A percentile compares a stretch with the other conserved stretches of the same genome.
These are phyloP conservation scores for Glaciozyma martinii DNA, from an alignment of 768 basidiomycete species.

Conservation along the genomic window DNA sequence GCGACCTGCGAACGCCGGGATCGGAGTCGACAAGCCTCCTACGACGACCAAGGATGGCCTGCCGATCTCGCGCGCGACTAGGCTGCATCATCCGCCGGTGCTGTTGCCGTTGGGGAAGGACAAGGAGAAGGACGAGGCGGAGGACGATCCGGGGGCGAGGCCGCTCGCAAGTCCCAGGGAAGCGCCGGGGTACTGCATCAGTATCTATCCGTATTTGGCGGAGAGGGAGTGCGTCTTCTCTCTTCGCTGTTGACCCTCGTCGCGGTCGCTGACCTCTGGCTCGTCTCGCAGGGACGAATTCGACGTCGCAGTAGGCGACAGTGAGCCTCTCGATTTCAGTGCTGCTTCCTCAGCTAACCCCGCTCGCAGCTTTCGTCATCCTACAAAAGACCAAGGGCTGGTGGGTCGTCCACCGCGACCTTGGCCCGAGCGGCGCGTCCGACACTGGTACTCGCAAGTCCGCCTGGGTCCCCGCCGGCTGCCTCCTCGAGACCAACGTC, in stretches of 20 bases:
- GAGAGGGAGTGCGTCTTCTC: constrained; percentile 57
- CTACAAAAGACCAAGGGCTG: constrained; percentile 67
- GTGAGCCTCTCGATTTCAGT: constrained; percentile 39
- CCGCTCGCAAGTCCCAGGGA: constrained; percentile 11
- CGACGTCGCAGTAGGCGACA: constrained; percentile 76
- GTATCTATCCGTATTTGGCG: constrained; percentile 97
- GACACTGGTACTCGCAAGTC: constrained; percentile 78
- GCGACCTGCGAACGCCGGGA: constrained; percentile 23
- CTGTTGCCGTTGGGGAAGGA: constrained; percentile 37
- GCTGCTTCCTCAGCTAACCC: background rate
- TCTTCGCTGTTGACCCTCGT: no score
- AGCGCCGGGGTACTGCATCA: constrained; percentile 66
- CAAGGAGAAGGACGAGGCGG: constrained; percentile 16
- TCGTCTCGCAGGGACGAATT: constrained; percentile 62
- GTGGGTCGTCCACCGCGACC: constrained; percentile 98
- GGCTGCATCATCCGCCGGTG: constrained; percentile 39
- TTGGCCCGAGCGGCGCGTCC: constrained; percentile 71
- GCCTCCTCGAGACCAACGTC: constrained; percentile 82
- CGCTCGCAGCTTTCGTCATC: constrained; percentile 31
- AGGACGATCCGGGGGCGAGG: constrained; percentile 24
- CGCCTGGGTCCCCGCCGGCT: constrained; percentile 97
- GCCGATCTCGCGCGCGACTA: constrained; percentile 31
- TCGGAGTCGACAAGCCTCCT: constrained; percentile 21
- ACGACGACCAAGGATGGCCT: constrained; percentile 20
- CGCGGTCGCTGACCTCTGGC: background rate